Evolutionary conservation across 768 basidiomycete species (phyloP).

Genomic region (Naematelia encephala): DNA sequence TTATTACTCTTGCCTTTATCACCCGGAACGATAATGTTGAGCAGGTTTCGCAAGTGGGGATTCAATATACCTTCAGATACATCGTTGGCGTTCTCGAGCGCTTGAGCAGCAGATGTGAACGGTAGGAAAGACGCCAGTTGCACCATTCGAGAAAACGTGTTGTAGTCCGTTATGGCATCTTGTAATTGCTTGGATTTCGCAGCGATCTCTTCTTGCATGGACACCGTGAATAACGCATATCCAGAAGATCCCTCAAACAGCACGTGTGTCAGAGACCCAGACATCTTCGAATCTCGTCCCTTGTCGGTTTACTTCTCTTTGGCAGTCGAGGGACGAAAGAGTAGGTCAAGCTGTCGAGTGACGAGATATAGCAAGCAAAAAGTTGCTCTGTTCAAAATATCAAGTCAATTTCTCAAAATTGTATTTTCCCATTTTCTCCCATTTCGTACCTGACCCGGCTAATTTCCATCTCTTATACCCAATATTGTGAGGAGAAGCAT

Average conservation of each 20-base stretch:
- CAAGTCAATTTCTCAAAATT: background rate
- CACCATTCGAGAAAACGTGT: conserved; percentile 90
- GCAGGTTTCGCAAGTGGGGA: conserved; percentile 29
- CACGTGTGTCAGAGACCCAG: conserved; percentile 65
- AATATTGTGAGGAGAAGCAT: background rate
- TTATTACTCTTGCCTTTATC: conserved; percentile 36
- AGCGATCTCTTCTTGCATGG: conserved; percentile 81
- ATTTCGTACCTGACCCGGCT: no score
- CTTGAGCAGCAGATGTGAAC: conserved; percentile 88
- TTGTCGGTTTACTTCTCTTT: background rate
- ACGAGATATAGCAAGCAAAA: no score
- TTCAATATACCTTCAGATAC: conserved; percentile 76
- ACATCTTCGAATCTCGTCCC: conserved; percentile 30
- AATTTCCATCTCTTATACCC: no score
- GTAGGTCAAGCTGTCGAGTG: no score
- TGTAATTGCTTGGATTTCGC: conserved; percentile 73
- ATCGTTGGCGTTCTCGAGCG: conserved; percentile 93
- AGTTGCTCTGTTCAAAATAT: background rate
- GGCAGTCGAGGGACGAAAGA: no score
- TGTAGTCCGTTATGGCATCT: conserved; percentile 77
- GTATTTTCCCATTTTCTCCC: background rate
- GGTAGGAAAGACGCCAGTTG: conserved; percentile 84
- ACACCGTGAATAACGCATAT: conserved; percentile 86
- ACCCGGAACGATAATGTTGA: conserved; percentile 40
- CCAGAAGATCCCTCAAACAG: conserved; percentile 93